phyloP scores from a whole-genome alignment of 1,284 basidiomycete species.

The Stereum hirsutum region DNA sequence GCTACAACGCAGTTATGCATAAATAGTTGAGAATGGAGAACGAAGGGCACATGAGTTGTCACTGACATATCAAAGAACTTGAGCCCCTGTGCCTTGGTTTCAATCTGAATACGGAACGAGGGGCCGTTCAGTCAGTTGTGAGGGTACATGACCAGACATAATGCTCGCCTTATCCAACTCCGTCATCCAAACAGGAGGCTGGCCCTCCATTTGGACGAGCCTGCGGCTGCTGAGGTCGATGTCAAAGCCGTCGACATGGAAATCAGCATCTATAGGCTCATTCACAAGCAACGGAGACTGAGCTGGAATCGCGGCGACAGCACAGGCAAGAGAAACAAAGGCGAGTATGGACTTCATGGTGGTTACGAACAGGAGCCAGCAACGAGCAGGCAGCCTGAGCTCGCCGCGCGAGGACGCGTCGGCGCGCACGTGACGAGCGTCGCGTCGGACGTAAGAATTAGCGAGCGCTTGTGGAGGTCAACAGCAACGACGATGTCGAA shows the following conservation, averaged over 20 bases:
- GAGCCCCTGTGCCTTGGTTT: constrained; percentile 64
- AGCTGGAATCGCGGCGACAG: constrained; percentile 15
- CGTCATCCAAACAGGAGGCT: constrained; percentile 67
- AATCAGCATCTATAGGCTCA: neutral
- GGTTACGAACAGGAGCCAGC: neutral
- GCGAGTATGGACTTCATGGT: constrained; percentile 12
- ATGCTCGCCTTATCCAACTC: constrained; percentile 70
- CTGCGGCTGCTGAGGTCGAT: constrained; percentile 66
- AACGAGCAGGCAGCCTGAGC: too few species aligned
- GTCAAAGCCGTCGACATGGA: constrained; percentile 26
- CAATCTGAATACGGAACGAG: constrained; percentile 40
- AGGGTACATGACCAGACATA: constrained; percentile 2
- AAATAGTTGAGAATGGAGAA: neutral
- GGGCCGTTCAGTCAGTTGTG: neutral
- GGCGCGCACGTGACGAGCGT: too few species aligned
- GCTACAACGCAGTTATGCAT: constrained; percentile 28
- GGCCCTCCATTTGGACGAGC: constrained; percentile 67
- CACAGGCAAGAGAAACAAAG: constrained; percentile 24
- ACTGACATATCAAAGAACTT: constrained; percentile 84
- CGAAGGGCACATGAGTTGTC: constrained; percentile 8
- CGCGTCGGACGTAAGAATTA: too few species aligned
- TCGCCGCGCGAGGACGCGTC: too few species aligned
- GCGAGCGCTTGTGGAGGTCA: too few species aligned
- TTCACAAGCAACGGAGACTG: constrained; percentile 1
- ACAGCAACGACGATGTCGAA: constrained; percentile 2